A percentile compares a stretch with the other conserved stretches of the same genome.
These are phyloP conservation scores for Arabidopsis arenosa DNA, from an alignment of 345 rosid genomes.

Conservation along the genomic window DNA sequence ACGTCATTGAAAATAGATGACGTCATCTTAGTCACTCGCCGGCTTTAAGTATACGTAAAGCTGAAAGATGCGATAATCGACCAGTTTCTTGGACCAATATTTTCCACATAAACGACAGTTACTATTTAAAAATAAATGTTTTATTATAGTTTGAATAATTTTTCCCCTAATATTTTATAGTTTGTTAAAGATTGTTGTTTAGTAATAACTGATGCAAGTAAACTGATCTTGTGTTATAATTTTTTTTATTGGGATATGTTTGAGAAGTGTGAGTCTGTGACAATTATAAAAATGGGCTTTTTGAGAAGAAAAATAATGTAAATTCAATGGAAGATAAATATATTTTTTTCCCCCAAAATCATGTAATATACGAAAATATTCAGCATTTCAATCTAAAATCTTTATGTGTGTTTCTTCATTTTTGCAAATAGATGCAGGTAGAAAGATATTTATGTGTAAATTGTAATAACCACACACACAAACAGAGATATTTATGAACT, in stretches of 20 bases:
- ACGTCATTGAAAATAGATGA: not conserved
- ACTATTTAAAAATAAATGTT: not conserved
- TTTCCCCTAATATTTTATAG: not conserved
- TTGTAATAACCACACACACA: not conserved
- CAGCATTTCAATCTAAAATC: not conserved
- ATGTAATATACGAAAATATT: not conserved
- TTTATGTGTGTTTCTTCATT: not conserved
- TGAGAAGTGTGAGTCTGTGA: not conserved
- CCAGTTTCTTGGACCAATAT: constrained; percentile 1
- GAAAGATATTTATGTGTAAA: not conserved
- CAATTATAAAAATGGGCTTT: not conserved
- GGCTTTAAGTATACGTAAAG: not conserved
- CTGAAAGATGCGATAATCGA: constrained; percentile 35
- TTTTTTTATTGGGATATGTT: not conserved
- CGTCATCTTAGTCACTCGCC: constrained; percentile 26
- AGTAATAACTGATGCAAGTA: not conserved
- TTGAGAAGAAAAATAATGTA: not conserved
- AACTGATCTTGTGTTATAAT: not conserved
- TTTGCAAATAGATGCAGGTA: not conserved
- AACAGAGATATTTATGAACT: not conserved
- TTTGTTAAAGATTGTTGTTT: not conserved
- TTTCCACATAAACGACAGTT: not conserved
- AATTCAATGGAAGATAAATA: not conserved
- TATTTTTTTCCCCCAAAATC: not conserved
- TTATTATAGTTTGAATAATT: not conserved